Conservation (phyloP, 768 basidiomycete genomes). For the Termitomyces sp. region DNA sequence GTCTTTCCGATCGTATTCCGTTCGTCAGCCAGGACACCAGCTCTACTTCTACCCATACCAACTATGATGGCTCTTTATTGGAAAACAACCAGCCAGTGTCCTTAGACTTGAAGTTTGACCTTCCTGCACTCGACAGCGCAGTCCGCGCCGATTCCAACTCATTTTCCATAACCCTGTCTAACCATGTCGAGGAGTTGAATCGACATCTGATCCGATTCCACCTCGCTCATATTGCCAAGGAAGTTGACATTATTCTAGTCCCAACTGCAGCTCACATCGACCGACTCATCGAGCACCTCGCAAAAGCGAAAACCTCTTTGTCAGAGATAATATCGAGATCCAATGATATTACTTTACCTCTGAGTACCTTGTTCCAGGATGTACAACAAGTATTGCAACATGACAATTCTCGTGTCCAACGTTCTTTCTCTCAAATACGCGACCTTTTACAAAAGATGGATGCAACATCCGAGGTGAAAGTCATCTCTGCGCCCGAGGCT, state of each 20-base stretch:
- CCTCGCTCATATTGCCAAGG: constrained; percentile 48
- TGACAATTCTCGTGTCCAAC: constrained; percentile 32
- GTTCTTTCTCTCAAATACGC: constrained; percentile 48
- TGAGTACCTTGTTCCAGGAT: constrained; percentile 30
- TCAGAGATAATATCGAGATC: constrained; percentile 18
- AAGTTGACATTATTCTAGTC: constrained; percentile 40
- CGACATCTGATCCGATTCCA: constrained; percentile 43
- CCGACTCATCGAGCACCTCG: constrained; percentile 33
- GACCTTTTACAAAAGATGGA: constrained; percentile 55
- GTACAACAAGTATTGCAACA: constrained; percentile 29
- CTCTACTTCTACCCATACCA: constrained; percentile 12
- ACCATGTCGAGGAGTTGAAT: constrained; percentile 44
- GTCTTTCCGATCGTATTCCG: constrained; percentile 45
- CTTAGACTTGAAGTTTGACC: constrained; percentile 49
- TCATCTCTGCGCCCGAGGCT: constrained; percentile 38
- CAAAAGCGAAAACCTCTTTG: constrained; percentile 30
- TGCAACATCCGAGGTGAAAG: constrained; percentile 33
- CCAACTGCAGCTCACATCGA: constrained; percentile 33
- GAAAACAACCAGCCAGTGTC: constrained; percentile 17
- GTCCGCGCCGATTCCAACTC: constrained; percentile 68
- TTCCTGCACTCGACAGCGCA: constrained; percentile 52
- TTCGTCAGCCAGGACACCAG: constrained; percentile 43
- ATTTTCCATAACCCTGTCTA: constrained; percentile 58
- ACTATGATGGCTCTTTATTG: constrained; percentile 4
- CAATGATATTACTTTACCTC: constrained; percentile 24